These are phyloP conservation scores for Turritis glabra DNA, from an alignment of 345 rosid species.

Conservation along the genomic window DNA sequence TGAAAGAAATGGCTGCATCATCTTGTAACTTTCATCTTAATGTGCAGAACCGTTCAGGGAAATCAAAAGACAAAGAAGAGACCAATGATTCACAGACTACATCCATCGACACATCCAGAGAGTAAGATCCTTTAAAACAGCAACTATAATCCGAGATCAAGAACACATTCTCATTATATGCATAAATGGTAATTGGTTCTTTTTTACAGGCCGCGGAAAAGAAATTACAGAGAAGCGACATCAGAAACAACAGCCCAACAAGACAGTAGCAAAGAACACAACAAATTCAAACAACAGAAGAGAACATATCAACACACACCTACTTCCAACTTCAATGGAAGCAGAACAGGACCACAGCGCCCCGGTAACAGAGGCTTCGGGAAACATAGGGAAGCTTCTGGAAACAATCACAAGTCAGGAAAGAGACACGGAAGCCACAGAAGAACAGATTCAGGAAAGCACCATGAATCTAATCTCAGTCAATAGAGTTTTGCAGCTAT, in stretches of 20 bases:
- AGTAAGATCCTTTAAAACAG: slow-evolving; percentile 26
- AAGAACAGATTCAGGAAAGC: slow-evolving; percentile 36
- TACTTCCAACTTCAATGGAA: slow-evolving; percentile 25
- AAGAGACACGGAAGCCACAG: slow-evolving; percentile 34
- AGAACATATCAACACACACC: slow-evolving; percentile 16
- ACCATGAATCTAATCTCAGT: slow-evolving; percentile 21
- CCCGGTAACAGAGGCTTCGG: slow-evolving; percentile 31
- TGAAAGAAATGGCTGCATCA: neutral
- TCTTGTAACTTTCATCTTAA: slow-evolving; percentile 5
- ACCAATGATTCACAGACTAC: slow-evolving; percentile 26
- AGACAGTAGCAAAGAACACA: no score
- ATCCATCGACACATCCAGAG: slow-evolving; percentile 27
- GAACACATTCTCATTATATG: slow-evolving; percentile 4
- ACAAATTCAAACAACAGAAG: slow-evolving; percentile 38
- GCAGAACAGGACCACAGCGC: slow-evolving; percentile 30
- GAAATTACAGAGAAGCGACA: slow-evolving; percentile 33
- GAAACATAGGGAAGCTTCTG: slow-evolving; percentile 34
- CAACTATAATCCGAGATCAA: neutral
- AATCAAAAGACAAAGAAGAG: slow-evolving; percentile 55
- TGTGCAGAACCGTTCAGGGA: slow-evolving; percentile 71
- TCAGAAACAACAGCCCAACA: slow-evolving; percentile 26
- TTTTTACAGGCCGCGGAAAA: slow-evolving; percentile 28
- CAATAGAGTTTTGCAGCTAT: slow-evolving; percentile 24
- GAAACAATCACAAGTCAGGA: slow-evolving; percentile 29
- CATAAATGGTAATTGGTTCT: neutral